These are phyloP conservation scores for Wickerhamiella siamensis DNA, from an alignment of 805 yeast genomes.

Conservation along the genomic window DNA sequence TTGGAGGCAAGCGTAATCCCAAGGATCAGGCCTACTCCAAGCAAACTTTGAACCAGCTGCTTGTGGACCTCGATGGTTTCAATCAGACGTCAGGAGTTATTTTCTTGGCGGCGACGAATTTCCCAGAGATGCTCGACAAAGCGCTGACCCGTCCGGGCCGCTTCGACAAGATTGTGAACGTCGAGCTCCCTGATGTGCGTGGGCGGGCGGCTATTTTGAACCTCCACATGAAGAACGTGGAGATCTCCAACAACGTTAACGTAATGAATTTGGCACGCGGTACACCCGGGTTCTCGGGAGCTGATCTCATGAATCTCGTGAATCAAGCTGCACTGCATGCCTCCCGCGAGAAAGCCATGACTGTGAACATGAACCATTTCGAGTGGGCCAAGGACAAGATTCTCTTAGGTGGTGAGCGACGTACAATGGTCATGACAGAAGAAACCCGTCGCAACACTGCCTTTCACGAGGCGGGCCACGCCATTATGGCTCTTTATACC, in stretches of 20 bases:
- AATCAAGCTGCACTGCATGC: constrained; percentile 98
- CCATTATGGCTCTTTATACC: constrained; percentile 91
- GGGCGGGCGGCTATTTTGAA: constrained; percentile 87
- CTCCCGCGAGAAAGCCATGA: constrained; percentile 77
- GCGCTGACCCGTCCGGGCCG: constrained; percentile 98
- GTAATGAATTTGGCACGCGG: constrained; percentile 87
- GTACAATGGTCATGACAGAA: constrained; percentile 94
- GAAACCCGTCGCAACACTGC: constrained; percentile 90
- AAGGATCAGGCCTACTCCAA: constrained; percentile 97
- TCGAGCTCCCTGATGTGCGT: constrained; percentile 93
- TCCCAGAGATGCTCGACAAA: constrained; percentile 92
- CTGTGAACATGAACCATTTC: constrained; percentile 80
- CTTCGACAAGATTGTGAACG: constrained; percentile 89
- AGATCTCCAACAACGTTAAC: constrained; percentile 71
- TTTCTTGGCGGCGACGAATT: constrained; percentile 95
- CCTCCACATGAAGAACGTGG: constrained; percentile 86
- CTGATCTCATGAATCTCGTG: constrained; percentile 86
- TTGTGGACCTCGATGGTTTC: constrained; percentile 87
- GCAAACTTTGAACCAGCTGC: constrained; percentile 88
- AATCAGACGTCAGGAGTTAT: constrained; percentile 87
- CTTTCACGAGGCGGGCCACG: constrained; percentile 98
- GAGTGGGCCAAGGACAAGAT: constrained; percentile 99
- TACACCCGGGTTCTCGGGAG: constrained; percentile 97
- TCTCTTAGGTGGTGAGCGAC: constrained; percentile 94
- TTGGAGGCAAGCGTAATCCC: constrained; percentile 96